Conservation (phyloP, 768 basidiomycete genomes). For the Rhizopogon vinicolor region DNA sequence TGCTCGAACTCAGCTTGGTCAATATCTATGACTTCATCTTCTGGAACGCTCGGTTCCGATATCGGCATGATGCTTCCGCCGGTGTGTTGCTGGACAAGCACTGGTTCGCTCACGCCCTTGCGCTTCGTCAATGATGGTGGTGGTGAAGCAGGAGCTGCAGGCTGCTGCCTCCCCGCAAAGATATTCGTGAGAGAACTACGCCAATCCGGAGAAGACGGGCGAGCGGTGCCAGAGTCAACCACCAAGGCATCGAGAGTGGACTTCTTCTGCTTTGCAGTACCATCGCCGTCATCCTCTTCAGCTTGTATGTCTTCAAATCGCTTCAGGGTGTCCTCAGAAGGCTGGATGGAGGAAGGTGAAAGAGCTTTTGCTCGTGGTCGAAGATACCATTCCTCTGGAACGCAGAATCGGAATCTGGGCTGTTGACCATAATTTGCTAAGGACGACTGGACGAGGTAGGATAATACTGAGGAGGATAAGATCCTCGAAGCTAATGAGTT, state of each 20-base stretch:
- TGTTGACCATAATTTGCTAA: constrained; percentile 37
- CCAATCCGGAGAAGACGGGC: constrained; percentile 41
- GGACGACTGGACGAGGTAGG: constrained; percentile 37
- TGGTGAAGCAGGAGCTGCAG: constrained; percentile 35
- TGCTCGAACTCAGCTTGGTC: constrained; percentile 54
- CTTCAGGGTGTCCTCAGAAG: constrained; percentile 48
- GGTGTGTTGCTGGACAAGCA: constrained; percentile 45
- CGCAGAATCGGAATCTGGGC: constrained; percentile 56
- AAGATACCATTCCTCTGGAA: constrained; percentile 79
- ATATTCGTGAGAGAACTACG: constrained; percentile 57
- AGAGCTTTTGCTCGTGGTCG: constrained; percentile 50
- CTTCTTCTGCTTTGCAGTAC: constrained; percentile 56
- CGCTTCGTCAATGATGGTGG: constrained; percentile 34
- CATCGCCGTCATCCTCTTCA: constrained; percentile 42
- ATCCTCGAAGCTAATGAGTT: constrained; percentile 41
- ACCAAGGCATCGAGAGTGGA: constrained; percentile 21
- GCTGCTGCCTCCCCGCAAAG: constrained; percentile 61
- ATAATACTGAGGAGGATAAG: constrained; percentile 37
- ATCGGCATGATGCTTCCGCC: constrained; percentile 21
- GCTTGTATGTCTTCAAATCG: constrained; percentile 40
- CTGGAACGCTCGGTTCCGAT: constrained; percentile 16
- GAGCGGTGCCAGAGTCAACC: constrained; percentile 10
- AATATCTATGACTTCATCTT: constrained; percentile 24
- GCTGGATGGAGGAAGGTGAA: constrained; percentile 43
- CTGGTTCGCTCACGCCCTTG: constrained; percentile 72